phyloP scores from a whole-genome alignment of 768 basidiomycete species.

The Mycena alexandri region DNA sequence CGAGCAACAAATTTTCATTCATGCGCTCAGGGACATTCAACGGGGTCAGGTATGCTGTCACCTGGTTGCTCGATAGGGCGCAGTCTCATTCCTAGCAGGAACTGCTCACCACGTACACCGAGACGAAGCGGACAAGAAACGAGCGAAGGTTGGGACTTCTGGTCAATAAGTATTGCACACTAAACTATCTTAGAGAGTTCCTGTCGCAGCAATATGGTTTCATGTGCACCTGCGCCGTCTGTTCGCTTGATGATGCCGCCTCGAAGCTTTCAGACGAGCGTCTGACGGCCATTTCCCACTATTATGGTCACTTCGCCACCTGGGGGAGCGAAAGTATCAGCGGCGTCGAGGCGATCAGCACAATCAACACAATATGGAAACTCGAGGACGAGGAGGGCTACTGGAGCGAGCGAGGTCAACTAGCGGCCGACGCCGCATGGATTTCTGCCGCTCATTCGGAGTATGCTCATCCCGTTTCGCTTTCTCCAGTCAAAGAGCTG shows the following conservation, averaged over 20 bases:
- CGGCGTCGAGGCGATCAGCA: constrained; percentile 63
- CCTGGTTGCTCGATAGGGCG: constrained; percentile 2
- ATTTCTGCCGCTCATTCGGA: constrained; percentile 74
- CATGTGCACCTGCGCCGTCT: constrained; percentile 68
- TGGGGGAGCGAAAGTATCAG: constrained; percentile 63
- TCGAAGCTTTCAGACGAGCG: constrained; percentile 67
- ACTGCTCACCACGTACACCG: constrained; percentile 70
- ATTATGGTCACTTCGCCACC: constrained; percentile 58
- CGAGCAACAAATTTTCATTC: constrained; percentile 63
- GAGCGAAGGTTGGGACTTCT: constrained; percentile 61
- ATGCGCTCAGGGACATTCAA: constrained; percentile 67
- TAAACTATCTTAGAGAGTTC: constrained; percentile 56
- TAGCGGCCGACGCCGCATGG: constrained; percentile 71
- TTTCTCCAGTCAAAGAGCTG: not conserved
- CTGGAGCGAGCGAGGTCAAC: constrained; percentile 71
- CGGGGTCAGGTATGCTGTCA: constrained; percentile 60
- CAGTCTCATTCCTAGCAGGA: constrained; percentile 55
- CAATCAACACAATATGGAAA: constrained; percentile 66
- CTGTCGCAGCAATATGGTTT: constrained; percentile 68
- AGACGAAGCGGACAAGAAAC: constrained; percentile 65
- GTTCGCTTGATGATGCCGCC: constrained; percentile 62
- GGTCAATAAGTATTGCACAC: not conserved
- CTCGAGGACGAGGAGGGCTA: constrained; percentile 74
- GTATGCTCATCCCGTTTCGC: constrained; percentile 52
- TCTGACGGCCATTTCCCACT: constrained; percentile 57